phyloP scores from a whole-genome alignment of 441 rosid genomes.

The Rhodomyrtus psidioides region DNA sequence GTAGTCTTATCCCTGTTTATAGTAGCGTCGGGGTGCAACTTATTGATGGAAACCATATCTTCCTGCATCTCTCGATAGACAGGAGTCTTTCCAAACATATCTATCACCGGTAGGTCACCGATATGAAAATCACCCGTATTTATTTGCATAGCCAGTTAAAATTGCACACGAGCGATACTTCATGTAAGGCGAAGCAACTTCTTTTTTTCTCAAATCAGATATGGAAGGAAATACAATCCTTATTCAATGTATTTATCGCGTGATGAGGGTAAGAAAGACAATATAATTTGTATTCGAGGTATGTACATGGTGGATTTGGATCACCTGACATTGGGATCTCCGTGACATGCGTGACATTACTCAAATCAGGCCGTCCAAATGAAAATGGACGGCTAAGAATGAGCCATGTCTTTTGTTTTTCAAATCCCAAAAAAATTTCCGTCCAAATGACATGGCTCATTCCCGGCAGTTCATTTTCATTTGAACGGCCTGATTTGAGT shows the following conservation, averaged over 20 bases:
- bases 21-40: accelerated
- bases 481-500: no score
- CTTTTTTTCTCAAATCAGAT: neutral
- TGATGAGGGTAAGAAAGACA: neutral
- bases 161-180: neutral
- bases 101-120: accelerated
- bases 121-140: neutral
- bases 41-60: accelerated
- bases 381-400: no score
- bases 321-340: no score
- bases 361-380: no score
- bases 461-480: no score
- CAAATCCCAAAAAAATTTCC: no score
- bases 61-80: accelerated
- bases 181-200: neutral
- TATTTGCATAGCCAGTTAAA: neutral
- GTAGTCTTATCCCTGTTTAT: accelerated
- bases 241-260: neutral
- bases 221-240: neutral
- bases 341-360: no score
- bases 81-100: no score
- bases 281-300: no score
- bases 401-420: no score
- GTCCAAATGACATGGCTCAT: no score
- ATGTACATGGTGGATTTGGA: no score